Base-by-base conservation (phyloP, 2,329 filamentous ascomycete genomes). In the Myotisia sp. region DNA sequence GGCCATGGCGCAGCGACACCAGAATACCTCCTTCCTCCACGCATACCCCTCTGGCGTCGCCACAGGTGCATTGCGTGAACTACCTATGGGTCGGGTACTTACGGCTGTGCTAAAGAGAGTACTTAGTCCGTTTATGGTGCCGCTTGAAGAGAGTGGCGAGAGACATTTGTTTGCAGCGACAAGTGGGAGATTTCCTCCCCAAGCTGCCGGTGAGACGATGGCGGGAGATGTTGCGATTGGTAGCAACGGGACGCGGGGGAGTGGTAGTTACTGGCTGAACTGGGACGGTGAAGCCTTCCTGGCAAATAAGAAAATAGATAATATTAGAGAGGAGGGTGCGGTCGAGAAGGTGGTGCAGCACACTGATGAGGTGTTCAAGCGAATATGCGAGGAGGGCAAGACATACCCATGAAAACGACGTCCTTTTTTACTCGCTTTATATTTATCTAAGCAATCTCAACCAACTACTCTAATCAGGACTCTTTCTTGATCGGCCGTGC, bases 1-100 rank as follows among this genome's bases (percentile, higher is more conserved):
- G 29, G 57, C 65, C 10, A 48, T 74, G 3, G 62, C 68, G 0
- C 48, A 51, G 3, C 45, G 56, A 7, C 59, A 67, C 17, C 65
- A 65, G 0, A 52, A 54, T 2, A 61, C 61, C 0, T 58, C 57
- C 1, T 71, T 71, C 47, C 45, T 66, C 12, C 69, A 72, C 36
- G 54, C 58, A 2, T 66, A n/a, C 40, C 58, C 55, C 36, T 65
- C 67, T 0, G 60, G 63, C 3, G 48, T 57, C n/a, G 26, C 34
- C 8, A 36, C 34, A 10, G 28, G 28, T 20, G 3, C 31, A 14
- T 17, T 36, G 20, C 34, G 34, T 26, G 34, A 36, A 26, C 5
- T 36, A 17, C 34, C 34, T 12, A 14, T 13, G 28, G 34, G 34
- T 9, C 5, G 28, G 3, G 19, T 36, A 14, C 34, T 36, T 20